phyloP scores from a whole-genome alignment of 306 rosid genomes.

The Vigna angularis region DNA sequence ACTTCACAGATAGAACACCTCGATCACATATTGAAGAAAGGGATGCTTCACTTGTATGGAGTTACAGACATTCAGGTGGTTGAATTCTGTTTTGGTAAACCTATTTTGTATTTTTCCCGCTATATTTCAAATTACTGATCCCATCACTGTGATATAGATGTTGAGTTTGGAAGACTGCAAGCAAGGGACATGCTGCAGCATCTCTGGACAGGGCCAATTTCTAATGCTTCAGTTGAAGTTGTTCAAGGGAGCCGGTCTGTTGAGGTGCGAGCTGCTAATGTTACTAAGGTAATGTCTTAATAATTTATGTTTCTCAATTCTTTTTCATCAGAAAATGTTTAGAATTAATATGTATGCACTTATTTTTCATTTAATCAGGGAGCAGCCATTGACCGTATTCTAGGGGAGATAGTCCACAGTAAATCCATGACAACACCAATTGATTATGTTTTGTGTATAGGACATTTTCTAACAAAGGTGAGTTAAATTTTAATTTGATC shows the following conservation, averaged over 20 bases:
- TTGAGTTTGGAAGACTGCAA: conserved; percentile 93
- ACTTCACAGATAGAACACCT: conserved; percentile 93
- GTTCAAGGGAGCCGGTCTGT: conserved; percentile 97
- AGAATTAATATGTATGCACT: conserved; percentile 23
- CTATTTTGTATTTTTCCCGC: conserved; percentile 11
- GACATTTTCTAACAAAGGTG: conserved; percentile 98
- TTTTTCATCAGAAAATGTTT: conserved; percentile 31
- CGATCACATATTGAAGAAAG: conserved; percentile 76
- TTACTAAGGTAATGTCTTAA: conserved; percentile 73
- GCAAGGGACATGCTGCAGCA: conserved; percentile 98
- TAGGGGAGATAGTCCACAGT: conserved; percentile 96
- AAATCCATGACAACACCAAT: conserved; percentile 92
- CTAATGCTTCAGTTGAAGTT: conserved; percentile 93
- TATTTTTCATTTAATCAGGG: conserved; percentile 60
- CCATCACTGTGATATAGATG: conserved; percentile 56
- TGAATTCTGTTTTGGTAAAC: conserved; percentile 9
- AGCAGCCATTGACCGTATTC: conserved; percentile 95
- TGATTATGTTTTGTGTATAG: conserved; percentile 86
- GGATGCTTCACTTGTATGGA: conserved; percentile 96
- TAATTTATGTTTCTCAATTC: conserved; percentile 9
- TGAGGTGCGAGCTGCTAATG: conserved; percentile 95
- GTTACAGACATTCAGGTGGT: conserved; percentile 91
- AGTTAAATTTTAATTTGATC: conserved; percentile 30
- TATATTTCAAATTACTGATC: conserved; percentile 38
- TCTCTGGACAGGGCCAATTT: conserved; percentile 98